A percentile compares a stretch with the other conserved stretches of the same genome.
These are phyloP conservation scores for Viola pubescens DNA, from an alignment of 441 rosid genomes.

Conservation along the genomic window DNA sequence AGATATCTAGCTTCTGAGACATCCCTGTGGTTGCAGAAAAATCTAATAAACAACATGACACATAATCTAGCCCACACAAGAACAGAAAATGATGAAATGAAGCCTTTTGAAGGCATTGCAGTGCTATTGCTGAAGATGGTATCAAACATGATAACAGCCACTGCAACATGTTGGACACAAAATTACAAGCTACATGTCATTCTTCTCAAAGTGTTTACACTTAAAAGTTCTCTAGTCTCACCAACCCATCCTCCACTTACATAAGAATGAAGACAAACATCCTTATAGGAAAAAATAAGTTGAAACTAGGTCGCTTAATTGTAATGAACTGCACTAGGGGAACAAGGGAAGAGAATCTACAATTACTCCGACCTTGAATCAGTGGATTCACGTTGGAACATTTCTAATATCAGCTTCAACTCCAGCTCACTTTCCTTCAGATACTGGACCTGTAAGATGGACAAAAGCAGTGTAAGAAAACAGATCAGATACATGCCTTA, in stretches of 20 bases:
- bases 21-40: conserved; percentile 46
- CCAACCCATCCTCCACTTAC: no score
- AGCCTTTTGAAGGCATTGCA: background rate
- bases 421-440: conserved; percentile 57
- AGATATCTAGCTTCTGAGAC: conserved; percentile 61
- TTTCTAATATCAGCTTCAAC: conserved; percentile 74
- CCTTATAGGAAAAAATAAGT: no score
- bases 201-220: background rate
- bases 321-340: no score
- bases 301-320: no score
- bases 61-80: background rate
- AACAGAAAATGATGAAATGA: conserved; percentile 3
- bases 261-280: no score
- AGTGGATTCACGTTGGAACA: conserved; percentile 75
- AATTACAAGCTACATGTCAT: background rate
- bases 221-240: no score
- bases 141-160: background rate
- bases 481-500: background rate
- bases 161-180: background rate
- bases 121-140: background rate
- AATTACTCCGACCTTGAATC: conserved; percentile 52
- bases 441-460: conserved; percentile 55
- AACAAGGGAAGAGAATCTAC: background rate
- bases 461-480: background rate
- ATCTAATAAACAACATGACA: conserved; percentile 8